Percentiles rank a stretch among this genome's conserved stretches.
Conservation (phyloP, 2,329 filamentous ascomycete species). For the Emergomyces africanus region DNA sequence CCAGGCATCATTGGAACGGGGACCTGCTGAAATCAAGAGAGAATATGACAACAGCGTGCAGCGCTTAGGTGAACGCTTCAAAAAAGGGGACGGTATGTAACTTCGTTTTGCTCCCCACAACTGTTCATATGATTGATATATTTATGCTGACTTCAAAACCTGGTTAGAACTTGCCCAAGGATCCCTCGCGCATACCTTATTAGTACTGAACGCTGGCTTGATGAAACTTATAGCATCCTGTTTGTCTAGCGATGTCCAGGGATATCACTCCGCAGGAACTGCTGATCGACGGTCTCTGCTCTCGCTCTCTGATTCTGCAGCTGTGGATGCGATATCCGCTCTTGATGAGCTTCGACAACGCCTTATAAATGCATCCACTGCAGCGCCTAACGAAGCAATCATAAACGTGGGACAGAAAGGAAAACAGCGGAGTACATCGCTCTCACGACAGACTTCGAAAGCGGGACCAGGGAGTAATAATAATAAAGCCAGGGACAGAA, state of each 20-base stretch:
- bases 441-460: background rate
- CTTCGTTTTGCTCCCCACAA: background rate
- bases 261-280: background rate
- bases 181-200: slow-evolving; percentile 1
- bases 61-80: background rate
- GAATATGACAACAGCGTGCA: slow-evolving; percentile 1
- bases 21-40: background rate
- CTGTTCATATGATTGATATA: background rate
- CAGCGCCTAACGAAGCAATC: background rate
- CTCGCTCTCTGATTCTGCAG: slow-evolving; percentile 1
- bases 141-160: background rate
- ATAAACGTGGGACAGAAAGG: background rate
- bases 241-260: background rate
- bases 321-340: background rate
- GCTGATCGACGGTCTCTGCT: slow-evolving; percentile 1
- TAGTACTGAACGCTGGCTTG: slow-evolving; percentile 1
- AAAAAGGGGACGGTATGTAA: slow-evolving; percentile 1
- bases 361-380: background rate
- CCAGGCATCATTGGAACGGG: background rate
- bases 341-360: slow-evolving; percentile 3
- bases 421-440: background rate
- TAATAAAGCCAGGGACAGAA: background rate
- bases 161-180: background rate
- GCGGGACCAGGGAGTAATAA: background rate
- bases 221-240: slow-evolving; percentile 3